phyloP scores from a whole-genome alignment of 2,329 filamentous ascomycete genomes.

The Rhytidhysteron rufulum region DNA sequence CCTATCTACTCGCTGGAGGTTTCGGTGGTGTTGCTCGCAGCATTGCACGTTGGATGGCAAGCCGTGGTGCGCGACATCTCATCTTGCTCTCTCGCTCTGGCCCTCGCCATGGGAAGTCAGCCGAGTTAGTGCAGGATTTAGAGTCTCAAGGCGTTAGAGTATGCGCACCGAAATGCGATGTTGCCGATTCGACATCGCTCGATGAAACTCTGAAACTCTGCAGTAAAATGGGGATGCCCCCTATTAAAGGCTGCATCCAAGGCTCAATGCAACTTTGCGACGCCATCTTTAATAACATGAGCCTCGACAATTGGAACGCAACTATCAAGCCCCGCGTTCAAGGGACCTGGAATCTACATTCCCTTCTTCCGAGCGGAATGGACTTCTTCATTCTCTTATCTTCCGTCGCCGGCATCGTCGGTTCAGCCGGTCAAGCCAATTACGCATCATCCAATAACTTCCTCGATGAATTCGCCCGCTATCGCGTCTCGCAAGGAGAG shows the following conservation, averaged over 20 bases:
- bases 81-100: constrained; percentile 5
- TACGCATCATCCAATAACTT: constrained; percentile 6
- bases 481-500: constrained; percentile 11
- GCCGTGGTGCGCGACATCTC: constrained; percentile 9
- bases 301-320: constrained; percentile 3
- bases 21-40: background rate
- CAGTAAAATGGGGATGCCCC: background rate
- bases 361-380: constrained; percentile 3
- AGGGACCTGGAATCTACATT: constrained; percentile 11
- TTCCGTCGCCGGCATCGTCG: constrained; percentile 3
- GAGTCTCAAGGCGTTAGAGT: background rate
- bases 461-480: constrained; percentile 6
- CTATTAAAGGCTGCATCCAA: constrained; percentile 9
- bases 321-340: constrained; percentile 5
- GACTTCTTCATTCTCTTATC: constrained; percentile 8
- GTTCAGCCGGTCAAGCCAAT: constrained; percentile 5
- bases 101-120: background rate
- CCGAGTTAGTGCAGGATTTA: background rate
- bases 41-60: constrained; percentile 6
- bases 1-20: too few relatives aligned
- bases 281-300: constrained; percentile 12
- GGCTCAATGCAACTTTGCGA: constrained; percentile 9
- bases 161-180: background rate
- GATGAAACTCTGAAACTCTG: background rate
- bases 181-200: background rate